Percentiles rank a stretch among this genome's conserved stretches.
Conservation (phyloP, 169 alveolate genomes). For the Cryptosporidium ubiquitum region DNA sequence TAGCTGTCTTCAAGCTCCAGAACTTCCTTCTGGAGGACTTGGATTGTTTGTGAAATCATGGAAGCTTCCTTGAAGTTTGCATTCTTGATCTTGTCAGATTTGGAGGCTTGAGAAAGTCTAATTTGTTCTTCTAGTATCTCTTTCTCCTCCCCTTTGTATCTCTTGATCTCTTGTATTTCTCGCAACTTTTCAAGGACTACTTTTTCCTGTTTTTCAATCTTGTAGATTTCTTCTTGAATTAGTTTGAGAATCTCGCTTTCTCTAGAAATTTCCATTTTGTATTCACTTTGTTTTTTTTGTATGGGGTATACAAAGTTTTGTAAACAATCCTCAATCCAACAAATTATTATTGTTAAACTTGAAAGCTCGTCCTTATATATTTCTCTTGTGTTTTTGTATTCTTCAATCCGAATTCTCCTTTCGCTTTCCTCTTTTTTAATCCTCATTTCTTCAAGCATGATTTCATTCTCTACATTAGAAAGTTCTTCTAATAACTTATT, state of each 20-base stretch:
- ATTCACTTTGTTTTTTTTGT: conserved; percentile 22
- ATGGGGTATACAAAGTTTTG: conserved; percentile 34
- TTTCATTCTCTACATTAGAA: conserved; percentile 29
- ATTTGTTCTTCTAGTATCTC: conserved; percentile 59
- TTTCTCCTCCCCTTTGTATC: conserved; percentile 43
- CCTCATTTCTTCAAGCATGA: conserved; percentile 22
- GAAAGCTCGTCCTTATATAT: conserved; percentile 38
- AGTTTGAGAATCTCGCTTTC: conserved; percentile 3
- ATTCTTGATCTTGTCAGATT: conserved; percentile 37
- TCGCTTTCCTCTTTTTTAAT: conserved; percentile 56
- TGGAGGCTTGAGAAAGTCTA: conserved; percentile 37
- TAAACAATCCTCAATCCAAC: conserved; percentile 57
- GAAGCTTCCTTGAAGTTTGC: conserved; percentile 69
- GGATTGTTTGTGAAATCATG: conserved; percentile 52
- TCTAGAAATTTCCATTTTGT: conserved; percentile 8
- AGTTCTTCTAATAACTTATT: conserved; percentile 29
- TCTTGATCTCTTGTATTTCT: conserved; percentile 35
- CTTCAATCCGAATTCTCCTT: conserved; percentile 9
- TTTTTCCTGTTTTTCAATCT: conserved; percentile 53
- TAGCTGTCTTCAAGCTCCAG: conserved; percentile 40
- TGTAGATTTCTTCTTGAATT: conserved; percentile 28
- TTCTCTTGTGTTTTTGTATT: neutral
- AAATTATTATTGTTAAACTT: conserved; percentile 38
- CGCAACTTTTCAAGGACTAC: conserved; percentile 28
- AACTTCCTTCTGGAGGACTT: conserved; percentile 13